phyloP scores from a whole-genome alignment of 116 monocot species.

The Posidonia oceanica region DNA sequence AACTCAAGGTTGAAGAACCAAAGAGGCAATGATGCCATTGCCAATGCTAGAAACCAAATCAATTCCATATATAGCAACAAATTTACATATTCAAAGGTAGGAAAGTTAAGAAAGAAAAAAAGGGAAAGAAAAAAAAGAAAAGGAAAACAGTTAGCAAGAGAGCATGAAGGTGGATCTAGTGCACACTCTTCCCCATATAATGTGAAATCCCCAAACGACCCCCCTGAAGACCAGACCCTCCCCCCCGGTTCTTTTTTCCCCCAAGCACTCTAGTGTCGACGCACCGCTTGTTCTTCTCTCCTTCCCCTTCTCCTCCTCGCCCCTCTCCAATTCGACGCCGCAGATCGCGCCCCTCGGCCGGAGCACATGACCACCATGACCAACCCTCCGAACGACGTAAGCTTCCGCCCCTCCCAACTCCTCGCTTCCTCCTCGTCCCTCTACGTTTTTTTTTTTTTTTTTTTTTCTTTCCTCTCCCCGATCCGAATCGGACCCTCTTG shows the following conservation, averaged over 20 bases:
- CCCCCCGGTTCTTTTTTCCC: not conserved
- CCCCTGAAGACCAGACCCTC: not conserved
- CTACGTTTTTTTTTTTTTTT: not conserved
- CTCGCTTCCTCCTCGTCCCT: not conserved
- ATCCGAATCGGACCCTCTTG: not conserved
- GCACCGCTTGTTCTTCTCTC: not conserved
- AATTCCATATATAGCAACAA: too few species aligned
- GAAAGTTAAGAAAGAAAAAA: too few species aligned
- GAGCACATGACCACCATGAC: conserved; percentile 6
- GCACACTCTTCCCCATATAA: not conserved
- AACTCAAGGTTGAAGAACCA: too few species aligned
- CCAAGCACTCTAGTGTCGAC: not conserved
- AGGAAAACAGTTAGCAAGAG: not conserved
- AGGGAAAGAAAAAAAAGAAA: not conserved
- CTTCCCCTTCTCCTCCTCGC: not conserved
- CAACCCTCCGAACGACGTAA: conserved; percentile 8
- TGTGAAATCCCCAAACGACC: not conserved
- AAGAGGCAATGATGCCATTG: too few species aligned
- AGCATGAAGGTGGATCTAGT: not conserved
- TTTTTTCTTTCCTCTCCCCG: not conserved
- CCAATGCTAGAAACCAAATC: too few species aligned
- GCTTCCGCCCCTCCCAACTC: not conserved
- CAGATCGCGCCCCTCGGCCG: conserved; percentile 9
- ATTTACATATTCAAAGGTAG: too few species aligned
- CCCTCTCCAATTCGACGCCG: conserved; percentile 1